phyloP scores from a whole-genome alignment of 1,284 basidiomycete genomes.

The Puccinia coronata region DNA sequence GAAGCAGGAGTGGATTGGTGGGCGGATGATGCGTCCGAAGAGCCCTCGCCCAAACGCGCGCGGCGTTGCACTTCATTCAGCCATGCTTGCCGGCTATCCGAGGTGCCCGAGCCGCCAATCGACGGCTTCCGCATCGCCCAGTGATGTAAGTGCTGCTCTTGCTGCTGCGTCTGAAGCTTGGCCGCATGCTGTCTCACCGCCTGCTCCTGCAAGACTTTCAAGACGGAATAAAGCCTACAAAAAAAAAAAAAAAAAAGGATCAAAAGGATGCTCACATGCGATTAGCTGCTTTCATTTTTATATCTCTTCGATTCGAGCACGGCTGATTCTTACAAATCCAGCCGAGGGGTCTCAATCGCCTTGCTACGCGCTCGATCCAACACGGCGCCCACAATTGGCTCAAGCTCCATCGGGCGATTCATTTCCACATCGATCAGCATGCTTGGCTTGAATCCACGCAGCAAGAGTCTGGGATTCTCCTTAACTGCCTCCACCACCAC shows the following conservation, averaged over 20 bases:
- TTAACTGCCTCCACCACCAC: background rate
- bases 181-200: slow-evolving; percentile 35
- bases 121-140: slow-evolving; percentile 49
- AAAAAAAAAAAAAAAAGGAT: background rate
- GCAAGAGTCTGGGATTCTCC: background rate
- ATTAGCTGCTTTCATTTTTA: background rate
- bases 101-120: slow-evolving; percentile 40
- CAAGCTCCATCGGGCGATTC: slow-evolving; percentile 43
- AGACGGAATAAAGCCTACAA: slow-evolving; percentile 40
- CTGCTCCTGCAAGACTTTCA: slow-evolving; percentile 43
- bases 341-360: slow-evolving; percentile 47
- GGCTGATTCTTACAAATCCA: slow-evolving; percentile 31
- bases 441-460: slow-evolving; percentile 31
- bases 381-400: slow-evolving; percentile 43
- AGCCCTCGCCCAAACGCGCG: background rate
- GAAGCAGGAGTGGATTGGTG: background rate
- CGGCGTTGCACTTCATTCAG: slow-evolving; percentile 40
- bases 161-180: slow-evolving; percentile 28
- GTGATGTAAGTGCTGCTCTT: slow-evolving; percentile 41
- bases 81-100: slow-evolving; percentile 43
- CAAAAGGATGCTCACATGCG: background rate
- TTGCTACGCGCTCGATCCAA: slow-evolving; percentile 40
- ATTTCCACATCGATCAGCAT: slow-evolving; percentile 47
- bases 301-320: background rate
- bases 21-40: background rate